Conservation (phyloP, 1,139 yeast genomes). For the Insectozyma bohioensis region DNA sequence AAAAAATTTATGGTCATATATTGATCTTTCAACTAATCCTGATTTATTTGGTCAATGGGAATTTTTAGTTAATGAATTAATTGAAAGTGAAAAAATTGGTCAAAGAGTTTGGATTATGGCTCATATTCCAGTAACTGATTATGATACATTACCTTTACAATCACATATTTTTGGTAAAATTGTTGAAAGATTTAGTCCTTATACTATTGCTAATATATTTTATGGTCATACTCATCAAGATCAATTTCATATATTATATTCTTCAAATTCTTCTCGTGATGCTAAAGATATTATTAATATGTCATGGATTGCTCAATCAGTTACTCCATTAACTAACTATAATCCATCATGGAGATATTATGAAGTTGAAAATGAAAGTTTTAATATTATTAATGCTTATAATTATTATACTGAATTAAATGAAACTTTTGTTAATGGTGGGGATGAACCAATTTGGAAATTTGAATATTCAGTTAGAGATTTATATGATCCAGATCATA, state of each 20-base stretch:
- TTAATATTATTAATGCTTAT: constrained; percentile 57
- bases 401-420: constrained; percentile 55
- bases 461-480: constrained; percentile 56
- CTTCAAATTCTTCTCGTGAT: constrained; percentile 32
- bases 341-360: constrained; percentile 79
- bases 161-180: constrained; percentile 56
- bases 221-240: constrained; percentile 75
- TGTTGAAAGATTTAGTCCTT: constrained; percentile 66
- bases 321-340: constrained; percentile 57
- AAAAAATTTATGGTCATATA: constrained; percentile 62
- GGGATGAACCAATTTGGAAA: constrained; percentile 54
- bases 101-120: constrained; percentile 73
- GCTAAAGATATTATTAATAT: constrained; percentile 47
- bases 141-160: constrained; percentile 59
- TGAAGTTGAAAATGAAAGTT: constrained; percentile 62
- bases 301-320: constrained; percentile 67
- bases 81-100: constrained; percentile 54
- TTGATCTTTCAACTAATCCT: constrained; percentile 51
- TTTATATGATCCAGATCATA: constrained; percentile 40
- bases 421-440: constrained; percentile 47
- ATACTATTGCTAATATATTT: constrained; percentile 67
- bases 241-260: constrained; percentile 59
- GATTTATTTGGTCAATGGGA: constrained; percentile 66
- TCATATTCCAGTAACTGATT: constrained; percentile 60
- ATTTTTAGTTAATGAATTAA: constrained; percentile 59